Percentiles rank a stretch among this genome's conserved stretches.
Conservation (phyloP, 1,284 basidiomycete species). For the Anthracocystis panici-leucophaei region DNA sequence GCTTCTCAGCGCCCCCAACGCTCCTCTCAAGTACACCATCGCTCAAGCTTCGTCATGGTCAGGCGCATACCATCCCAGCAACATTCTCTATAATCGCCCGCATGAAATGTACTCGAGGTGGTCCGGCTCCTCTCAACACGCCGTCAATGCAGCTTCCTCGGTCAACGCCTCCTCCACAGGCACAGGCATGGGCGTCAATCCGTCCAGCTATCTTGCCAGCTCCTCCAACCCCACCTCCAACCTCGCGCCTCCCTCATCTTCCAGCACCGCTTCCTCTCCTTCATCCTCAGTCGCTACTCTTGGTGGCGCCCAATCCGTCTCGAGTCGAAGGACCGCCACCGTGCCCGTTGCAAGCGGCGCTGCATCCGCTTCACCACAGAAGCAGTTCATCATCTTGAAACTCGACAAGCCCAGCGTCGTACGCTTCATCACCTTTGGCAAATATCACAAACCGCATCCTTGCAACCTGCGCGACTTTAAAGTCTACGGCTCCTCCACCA, state of each 20-base stretch:
- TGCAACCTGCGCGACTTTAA: conserved; percentile 70
- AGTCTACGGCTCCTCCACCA: conserved; percentile 65
- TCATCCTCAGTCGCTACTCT: conserved; percentile 21
- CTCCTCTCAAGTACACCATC: conserved; percentile 47
- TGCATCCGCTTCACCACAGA: conserved; percentile 26
- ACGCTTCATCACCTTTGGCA: conserved; percentile 67
- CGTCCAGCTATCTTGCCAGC: conserved; percentile 20
- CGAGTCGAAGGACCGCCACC: conserved; percentile 9
- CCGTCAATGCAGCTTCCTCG: conserved; percentile 23
- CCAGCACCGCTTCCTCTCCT: conserved; percentile 28
- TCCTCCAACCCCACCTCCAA: conserved; percentile 14
- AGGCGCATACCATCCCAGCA: conserved; percentile 60
- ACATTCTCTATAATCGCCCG: conserved; percentile 60
- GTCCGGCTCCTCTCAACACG: conserved; percentile 55
- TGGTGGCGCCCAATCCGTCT: conserved; percentile 5
- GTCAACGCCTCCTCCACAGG: conserved; percentile 23
- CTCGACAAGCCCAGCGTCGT: conserved; percentile 64
- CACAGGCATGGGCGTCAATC: conserved; percentile 32
- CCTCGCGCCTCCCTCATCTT: conserved; percentile 20
- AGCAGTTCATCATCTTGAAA: conserved; percentile 68
- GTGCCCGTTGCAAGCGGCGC: conserved; percentile 13
- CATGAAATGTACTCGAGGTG: conserved; percentile 58
- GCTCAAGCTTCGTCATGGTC: conserved; percentile 63
- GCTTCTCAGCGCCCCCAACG: conserved; percentile 32
- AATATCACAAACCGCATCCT: conserved; percentile 69